Evolutionary conservation across 2,329 filamentous ascomycete species (phyloP), one percentile per base, ranked within the genome.

Genomic region (Xylaria multiplex): DNA sequence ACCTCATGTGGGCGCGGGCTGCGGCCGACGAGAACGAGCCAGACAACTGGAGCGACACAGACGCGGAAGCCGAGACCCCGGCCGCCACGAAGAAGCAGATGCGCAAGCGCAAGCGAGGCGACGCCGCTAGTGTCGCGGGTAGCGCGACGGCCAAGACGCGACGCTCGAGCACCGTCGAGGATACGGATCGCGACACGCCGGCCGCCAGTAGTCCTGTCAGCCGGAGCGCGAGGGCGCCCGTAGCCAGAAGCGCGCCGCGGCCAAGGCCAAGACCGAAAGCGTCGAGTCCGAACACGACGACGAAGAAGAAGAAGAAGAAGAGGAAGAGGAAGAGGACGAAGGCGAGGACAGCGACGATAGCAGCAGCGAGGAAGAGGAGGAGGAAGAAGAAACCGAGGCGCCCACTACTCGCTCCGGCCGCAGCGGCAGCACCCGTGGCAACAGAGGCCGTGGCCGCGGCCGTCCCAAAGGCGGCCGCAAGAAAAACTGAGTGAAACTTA

Each of bases 131-230:
- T 13, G 80, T 82, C 5, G 83, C 85, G 11, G 84, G 84, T 61
- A 85, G 13, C 78, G 84, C 71, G 80, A 85, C 58, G 76, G 78
- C 69, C 79, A 82, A 59, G 81, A 82, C 68, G 72, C 78, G 45
- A 70, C 73, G 50, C 78, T 80, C 59, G 37, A 85, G 83, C 68
- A 85, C 84, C 6, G 80, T 85, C n/a, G 84, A 84, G 3, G 84
- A 85, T 62, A 84, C 84, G 0, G 84, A 86, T 68, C 81, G 81
- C 46, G 80, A 81, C 50, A 82, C 78, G 4, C 78, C 79, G n/a
- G 78, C 79, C 42, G 74, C 75, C 27, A 76, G 79, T 59, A 81
- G 80, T 57, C 81, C 80, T 60, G 73, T 78, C 62, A 67, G 77
- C 65, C 81, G 79, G 71, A 76, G 80, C 22, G 81, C 80, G 9